Evolutionary conservation across 352 stramenopile genomes (phyloP).

Genomic region (Discostella stelligera): DNA sequence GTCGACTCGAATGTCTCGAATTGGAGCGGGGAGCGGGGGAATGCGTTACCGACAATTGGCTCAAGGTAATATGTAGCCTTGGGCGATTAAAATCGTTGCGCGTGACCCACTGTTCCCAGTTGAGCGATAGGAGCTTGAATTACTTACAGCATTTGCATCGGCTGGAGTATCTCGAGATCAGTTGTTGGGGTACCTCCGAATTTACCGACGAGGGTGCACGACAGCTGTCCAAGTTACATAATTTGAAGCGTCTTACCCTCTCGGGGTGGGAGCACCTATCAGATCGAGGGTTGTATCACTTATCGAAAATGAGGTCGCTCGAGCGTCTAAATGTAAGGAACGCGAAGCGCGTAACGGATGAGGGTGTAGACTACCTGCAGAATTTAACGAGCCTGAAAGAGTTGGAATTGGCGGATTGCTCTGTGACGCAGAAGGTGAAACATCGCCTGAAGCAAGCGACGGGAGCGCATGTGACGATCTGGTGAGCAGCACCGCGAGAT

Average conservation of each 20-base stretch:
- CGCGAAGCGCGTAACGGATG: slow-evolving; percentile 34
- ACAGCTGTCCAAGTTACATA: slow-evolving; percentile 41
- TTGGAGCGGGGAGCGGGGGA: slow-evolving; percentile 46
- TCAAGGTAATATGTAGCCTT: slow-evolving; percentile 43
- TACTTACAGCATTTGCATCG: slow-evolving; percentile 37
- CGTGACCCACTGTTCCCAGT: slow-evolving; percentile 41
- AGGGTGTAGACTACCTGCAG: slow-evolving; percentile 26
- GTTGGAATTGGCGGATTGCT: slow-evolving; percentile 48
- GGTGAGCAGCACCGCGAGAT: slow-evolving; percentile 13
- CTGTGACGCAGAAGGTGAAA: slow-evolving; percentile 38
- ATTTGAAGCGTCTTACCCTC: slow-evolving; percentile 29
- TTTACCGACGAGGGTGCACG: slow-evolving; percentile 52
- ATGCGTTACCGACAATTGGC: slow-evolving; percentile 37
- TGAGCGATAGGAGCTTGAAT: slow-evolving; percentile 40
- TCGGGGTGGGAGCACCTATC: slow-evolving; percentile 44
- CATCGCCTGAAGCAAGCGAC: slow-evolving; percentile 28
- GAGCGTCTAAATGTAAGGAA: slow-evolving; percentile 39
- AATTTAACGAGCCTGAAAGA: slow-evolving; percentile 39
- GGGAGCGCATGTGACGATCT: slow-evolving; percentile 31
- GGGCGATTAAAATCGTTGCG: slow-evolving; percentile 29
- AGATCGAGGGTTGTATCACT: slow-evolving; percentile 40
- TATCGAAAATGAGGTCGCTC: slow-evolving; percentile 44
- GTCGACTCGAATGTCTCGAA: slow-evolving; percentile 34
- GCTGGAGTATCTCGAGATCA: slow-evolving; percentile 35
- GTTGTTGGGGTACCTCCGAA: slow-evolving; percentile 30